Evolutionary conservation across 2,329 filamentous ascomycete species (phyloP), one percentile per base, ranked within the genome.

Genomic region (Coleophoma crateriformis): DNA sequence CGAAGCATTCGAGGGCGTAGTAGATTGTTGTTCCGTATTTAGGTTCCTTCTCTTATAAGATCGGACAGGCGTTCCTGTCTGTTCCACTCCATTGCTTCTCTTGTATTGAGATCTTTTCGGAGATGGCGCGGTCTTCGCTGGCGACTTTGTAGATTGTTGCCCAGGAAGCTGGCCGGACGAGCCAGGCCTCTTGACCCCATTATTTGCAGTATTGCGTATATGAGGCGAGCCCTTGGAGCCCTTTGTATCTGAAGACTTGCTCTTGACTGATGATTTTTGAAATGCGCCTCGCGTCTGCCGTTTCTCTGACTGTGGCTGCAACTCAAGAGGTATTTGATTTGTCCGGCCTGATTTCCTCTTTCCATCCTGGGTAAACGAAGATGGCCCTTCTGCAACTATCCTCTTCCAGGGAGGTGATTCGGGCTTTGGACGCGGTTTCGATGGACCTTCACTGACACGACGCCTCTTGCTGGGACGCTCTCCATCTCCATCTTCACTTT

Each of bases 391-490:
- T 38, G 87, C 89, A 51, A 79, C 79, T 54, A 88, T 79, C 62
- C 83, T 88, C 73, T 94, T 97, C 94, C 94, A 99, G 19, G 94
- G 94, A 57, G 94, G 94, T 55, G 92, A 97, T 52, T 78, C 76
- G 47, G 73, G 71, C 70, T 84, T 74, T 62, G 68, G 61, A 53
- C 73, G 68, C 54, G 73, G 66, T 51, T 68, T 55, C 49, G 74
- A 72, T 20, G 71, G 77, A 54, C 66, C 64, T 10, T 77, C 72
- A 54, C 71, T 73, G 32, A 79, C 74, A 64, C 82, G 82, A 54
- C 82, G 83, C 64, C 85, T 81, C 68, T 90, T 90, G 14, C 74
- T 67, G 22, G 81, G 81, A 48, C 74, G 75, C 52, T 74, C 76
- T 42, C 72, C 68, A 45, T 68, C 67, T 54, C 67, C 62, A 51